These are phyloP conservation scores for Oehlia diaphana DNA, from an alignment of 192 early-diverging fungal genomes.

Conservation along the genomic window DNA sequence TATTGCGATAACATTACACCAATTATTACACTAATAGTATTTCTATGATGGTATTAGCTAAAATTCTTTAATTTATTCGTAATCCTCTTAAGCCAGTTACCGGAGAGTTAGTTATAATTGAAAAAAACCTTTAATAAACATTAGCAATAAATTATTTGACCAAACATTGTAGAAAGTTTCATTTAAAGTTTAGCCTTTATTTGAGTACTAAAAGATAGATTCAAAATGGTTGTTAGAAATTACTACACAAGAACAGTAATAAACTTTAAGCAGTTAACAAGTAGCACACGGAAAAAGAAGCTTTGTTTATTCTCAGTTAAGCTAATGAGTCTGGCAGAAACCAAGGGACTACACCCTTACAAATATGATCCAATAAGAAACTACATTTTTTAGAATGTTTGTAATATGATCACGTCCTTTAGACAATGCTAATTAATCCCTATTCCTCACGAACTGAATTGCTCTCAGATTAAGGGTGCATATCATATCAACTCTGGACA, in stretches of 20 bases:
- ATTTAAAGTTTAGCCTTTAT: too few species aligned
- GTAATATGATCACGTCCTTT: background rate
- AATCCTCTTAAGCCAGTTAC: too few species aligned
- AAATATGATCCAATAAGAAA: conserved; percentile 7
- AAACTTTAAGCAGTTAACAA: conserved; percentile 2
- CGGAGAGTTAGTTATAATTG: too few species aligned
- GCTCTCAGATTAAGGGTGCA: conserved; percentile 21
- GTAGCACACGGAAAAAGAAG: conserved; percentile 17
- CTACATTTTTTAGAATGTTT: conserved; percentile 18
- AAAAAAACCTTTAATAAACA: too few species aligned
- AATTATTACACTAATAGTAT: too few species aligned
- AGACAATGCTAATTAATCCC: conserved; percentile 13
- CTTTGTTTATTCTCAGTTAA: conserved; percentile 32
- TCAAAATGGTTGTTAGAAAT: background rate
- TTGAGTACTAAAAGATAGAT: too few species aligned
- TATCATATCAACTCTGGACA: conserved; percentile 13
- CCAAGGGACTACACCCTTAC: conserved; percentile 18
- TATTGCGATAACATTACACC: too few species aligned
- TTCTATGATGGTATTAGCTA: too few species aligned
- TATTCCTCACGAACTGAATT: background rate
- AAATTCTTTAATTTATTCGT: too few species aligned
- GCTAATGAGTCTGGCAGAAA: conserved; percentile 24
- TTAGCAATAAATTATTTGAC: too few species aligned
- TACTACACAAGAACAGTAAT: conserved; percentile 13
- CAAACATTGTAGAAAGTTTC: too few species aligned